Conservation (phyloP, 1,139 yeast species). For the Pichia cactophila region DNA sequence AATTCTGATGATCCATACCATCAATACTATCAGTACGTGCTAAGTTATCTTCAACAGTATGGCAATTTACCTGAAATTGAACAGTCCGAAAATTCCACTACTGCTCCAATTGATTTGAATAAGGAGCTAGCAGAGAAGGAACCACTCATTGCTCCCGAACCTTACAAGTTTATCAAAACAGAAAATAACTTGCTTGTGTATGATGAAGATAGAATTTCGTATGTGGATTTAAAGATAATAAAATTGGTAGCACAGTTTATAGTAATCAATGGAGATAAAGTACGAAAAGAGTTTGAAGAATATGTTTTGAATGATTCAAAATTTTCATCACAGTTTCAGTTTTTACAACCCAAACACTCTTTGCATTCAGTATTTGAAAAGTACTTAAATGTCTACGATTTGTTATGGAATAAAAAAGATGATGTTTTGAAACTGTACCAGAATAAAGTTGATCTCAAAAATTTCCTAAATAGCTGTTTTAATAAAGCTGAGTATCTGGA, state of each 20-base stretch:
- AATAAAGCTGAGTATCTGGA: constrained; percentile 51
- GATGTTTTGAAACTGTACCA: constrained; percentile 14
- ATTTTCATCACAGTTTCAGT: constrained; percentile 57
- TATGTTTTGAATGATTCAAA: constrained; percentile 31
- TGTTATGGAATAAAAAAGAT: constrained; percentile 29
- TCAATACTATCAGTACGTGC: constrained; percentile 42
- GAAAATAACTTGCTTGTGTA: constrained; percentile 24
- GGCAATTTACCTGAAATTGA: constrained; percentile 4
- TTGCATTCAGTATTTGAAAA: constrained; percentile 44
- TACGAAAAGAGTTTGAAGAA: constrained; percentile 31
- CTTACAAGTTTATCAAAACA: constrained; percentile 7
- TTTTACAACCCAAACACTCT: constrained; percentile 55
- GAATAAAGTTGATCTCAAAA: constrained; percentile 17
- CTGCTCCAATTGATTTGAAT: constrained; percentile 15
- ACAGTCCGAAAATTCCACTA: not conserved
- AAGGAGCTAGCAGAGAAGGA: constrained; percentile 5
- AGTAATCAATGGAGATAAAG: constrained; percentile 47
- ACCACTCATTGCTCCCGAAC: constrained; percentile 12
- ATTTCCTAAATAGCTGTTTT: constrained; percentile 45
- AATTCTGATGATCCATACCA: constrained; percentile 47
- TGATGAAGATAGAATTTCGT: constrained; percentile 44
- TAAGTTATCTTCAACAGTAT: constrained; percentile 3
- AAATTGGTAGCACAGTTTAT: constrained; percentile 67
- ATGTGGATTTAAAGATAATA: constrained; percentile 59
- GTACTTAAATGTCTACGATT: constrained; percentile 51